Evolutionary conservation across 2,329 filamentous ascomycete species (phyloP), one percentile per base, ranked within the genome.

Genomic region (Colletotrichum plurivorum): DNA sequence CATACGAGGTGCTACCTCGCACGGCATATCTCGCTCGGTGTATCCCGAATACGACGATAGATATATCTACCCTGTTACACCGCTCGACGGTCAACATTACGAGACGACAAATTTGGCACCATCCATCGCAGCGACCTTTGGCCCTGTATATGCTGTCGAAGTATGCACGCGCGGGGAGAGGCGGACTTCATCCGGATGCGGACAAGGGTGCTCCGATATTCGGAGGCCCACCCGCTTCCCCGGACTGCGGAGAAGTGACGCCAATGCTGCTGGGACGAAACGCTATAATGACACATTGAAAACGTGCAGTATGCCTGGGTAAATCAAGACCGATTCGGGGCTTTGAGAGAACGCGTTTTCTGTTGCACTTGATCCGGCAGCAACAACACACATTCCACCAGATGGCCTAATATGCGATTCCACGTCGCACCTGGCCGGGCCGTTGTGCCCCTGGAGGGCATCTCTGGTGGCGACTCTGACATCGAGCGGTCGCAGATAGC

Each of bases 211-310:
- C 59, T 67, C 65, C 59, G 65, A 49, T 67, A 16, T 45, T 64
- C 65, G 65, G 65, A 67, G 53, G 13, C 39, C 31, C 3, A 25
- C 43, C 8, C 46, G 18, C n/a, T 48, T 27, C 45, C 58, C 58
- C 58, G 31, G 64, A 62, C 49, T 61, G 64, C 52, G 64, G 58
- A 56, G 58, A 67, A 63, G 43, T 25, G 43, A 25, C 18, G 25
- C 39, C 7, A 36, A 2, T 51, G n/a, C 13, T 9, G 22, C 41
- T n/a, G 27, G 41, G 41, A 20, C 20, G n/a, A 27, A n/a, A 51
- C 22, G 10, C 13, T 31, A 7, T n/a, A 55, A 22, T 9, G 27
- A 58, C 31, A 36, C 31, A 8, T 10, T 36, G 31, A 36, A 36
- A 36, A 36, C 31, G 31, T 36, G 9, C 31, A 36, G 31, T 36